These are phyloP conservation scores for Exophiala aquamarina DNA, from an alignment of 2,329 filamentous ascomycete species.

Conservation along the genomic window DNA sequence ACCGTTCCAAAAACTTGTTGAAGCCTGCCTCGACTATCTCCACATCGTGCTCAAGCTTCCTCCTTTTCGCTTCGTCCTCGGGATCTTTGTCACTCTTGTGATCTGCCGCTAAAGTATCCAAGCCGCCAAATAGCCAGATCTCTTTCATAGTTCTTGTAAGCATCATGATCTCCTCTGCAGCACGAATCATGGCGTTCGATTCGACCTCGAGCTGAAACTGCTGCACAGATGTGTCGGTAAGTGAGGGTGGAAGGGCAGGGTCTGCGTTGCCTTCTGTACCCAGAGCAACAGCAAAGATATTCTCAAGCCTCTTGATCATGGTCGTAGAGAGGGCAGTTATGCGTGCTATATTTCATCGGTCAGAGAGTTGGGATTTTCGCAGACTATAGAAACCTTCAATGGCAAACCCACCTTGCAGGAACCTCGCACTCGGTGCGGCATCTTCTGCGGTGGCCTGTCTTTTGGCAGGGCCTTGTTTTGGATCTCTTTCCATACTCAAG, in stretches of 20 bases:
- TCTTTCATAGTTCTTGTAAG: slow-evolving; percentile 65
- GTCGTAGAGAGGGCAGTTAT: slow-evolving; percentile 23
- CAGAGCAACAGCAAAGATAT: slow-evolving; percentile 25
- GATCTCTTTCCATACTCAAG: too few species aligned
- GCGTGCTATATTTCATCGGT: slow-evolving; percentile 15
- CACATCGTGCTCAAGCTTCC: slow-evolving; percentile 47
- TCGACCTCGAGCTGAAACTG: slow-evolving; percentile 54
- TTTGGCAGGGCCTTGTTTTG: too few species aligned
- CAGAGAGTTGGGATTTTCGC: neutral
- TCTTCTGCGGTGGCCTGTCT: slow-evolving; percentile 1
- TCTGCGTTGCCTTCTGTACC: slow-evolving; percentile 3
- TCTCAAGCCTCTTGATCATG: slow-evolving; percentile 24
- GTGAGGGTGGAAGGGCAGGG: slow-evolving; percentile 14
- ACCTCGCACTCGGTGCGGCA: slow-evolving; percentile 21
- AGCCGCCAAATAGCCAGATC: slow-evolving; percentile 65
- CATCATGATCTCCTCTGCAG: slow-evolving; percentile 61
- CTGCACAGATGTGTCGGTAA: slow-evolving; percentile 56
- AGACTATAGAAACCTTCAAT: too few species aligned
- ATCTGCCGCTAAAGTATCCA: slow-evolving; percentile 53
- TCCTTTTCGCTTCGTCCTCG: slow-evolving; percentile 38
- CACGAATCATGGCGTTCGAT: slow-evolving; percentile 58
- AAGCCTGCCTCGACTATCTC: slow-evolving; percentile 38
- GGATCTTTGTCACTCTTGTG: slow-evolving; percentile 41
- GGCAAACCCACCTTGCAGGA: slow-evolving; percentile 22
- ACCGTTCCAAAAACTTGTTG: slow-evolving; percentile 20